These are phyloP conservation scores for Talaromyces borbonicus DNA, from an alignment of 495 filamentous ascomycete species.

Conservation along the genomic window DNA sequence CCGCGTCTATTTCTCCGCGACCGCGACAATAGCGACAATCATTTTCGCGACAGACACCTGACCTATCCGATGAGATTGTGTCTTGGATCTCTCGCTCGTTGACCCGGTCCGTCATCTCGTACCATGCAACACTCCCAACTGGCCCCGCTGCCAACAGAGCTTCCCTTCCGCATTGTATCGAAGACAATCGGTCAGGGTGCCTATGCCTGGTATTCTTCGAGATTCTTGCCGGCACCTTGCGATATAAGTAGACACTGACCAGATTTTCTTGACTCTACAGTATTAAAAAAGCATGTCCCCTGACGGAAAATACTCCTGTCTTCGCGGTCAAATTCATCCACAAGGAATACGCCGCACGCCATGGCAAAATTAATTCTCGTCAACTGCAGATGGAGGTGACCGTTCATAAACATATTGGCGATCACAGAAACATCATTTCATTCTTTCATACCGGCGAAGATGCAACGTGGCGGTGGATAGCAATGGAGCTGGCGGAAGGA, in stretches of 20 bases:
- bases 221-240: background rate
- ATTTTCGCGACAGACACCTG: constrained; percentile 5
- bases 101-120: background rate
- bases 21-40: background rate
- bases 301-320: constrained; percentile 56
- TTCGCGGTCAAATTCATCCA: constrained; percentile 99
- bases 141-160: constrained; percentile 71
- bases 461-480: constrained; percentile 88
- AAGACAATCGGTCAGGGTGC: constrained; percentile 94
- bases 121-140: constrained; percentile 68
- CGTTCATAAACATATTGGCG: constrained; percentile 75
- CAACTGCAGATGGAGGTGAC: constrained; percentile 84
- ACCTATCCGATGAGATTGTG: background rate
- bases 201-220: constrained; percentile 71
- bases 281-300: constrained; percentile 85
- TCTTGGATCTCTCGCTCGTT: background rate
- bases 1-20: background rate
- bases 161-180: constrained; percentile 91
- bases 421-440: constrained; percentile 86
- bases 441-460: constrained; percentile 87
- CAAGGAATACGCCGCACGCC: constrained; percentile 81
- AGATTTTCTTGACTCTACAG: constrained; percentile 30
- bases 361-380: constrained; percentile 79
- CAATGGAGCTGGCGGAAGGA: constrained; percentile 93
- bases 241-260: background rate